Conservation (phyloP, 371 early-diverging fungal species). For the Mortierella sp. region DNA sequence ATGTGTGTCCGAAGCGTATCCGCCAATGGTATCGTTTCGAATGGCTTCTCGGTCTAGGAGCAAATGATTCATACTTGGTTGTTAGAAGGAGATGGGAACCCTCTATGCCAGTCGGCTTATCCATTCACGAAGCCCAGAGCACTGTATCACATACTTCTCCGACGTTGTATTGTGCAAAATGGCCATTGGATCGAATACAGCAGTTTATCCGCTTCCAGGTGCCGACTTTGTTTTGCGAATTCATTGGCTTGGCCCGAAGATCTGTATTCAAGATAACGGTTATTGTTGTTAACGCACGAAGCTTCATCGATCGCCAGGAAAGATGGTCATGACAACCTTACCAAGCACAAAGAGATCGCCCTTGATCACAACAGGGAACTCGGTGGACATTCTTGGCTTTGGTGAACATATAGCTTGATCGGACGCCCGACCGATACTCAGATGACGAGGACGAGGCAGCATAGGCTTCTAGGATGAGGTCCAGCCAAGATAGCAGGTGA, state of each 20-base stretch:
- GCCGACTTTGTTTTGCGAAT: conserved; percentile 30
- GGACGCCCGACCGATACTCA: conserved; percentile 27
- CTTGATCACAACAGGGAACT: conserved; percentile 31
- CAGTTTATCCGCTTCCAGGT: conserved; percentile 46
- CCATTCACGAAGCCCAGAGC: too few species aligned
- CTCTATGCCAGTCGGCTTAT: too few species aligned
- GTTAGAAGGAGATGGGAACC: too few species aligned
- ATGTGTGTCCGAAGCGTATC: conserved; percentile 57
- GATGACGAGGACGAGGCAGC: conserved; percentile 31
- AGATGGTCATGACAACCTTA: not conserved
- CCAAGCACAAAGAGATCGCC: conserved; percentile 43
- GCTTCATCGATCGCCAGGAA: too few species aligned
- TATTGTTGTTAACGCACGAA: not conserved
- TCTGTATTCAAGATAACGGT: conserved; percentile 4
- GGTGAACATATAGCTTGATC: conserved; percentile 17
- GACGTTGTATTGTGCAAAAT: conserved; percentile 39
- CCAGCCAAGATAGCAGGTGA: not conserved
- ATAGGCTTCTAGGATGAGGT: conserved; percentile 17
- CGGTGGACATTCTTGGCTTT: conserved; percentile 30
- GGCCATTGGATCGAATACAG: conserved; percentile 41
- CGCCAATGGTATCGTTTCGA: conserved; percentile 49
- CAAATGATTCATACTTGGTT: too few species aligned
- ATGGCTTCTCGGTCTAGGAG: conserved; percentile 35
- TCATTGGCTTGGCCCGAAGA: conserved; percentile 27
- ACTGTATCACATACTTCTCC: conserved; percentile 29